Conservation (phyloP, 2,329 filamentous ascomycete species). For the Penicillium frequentans region DNA sequence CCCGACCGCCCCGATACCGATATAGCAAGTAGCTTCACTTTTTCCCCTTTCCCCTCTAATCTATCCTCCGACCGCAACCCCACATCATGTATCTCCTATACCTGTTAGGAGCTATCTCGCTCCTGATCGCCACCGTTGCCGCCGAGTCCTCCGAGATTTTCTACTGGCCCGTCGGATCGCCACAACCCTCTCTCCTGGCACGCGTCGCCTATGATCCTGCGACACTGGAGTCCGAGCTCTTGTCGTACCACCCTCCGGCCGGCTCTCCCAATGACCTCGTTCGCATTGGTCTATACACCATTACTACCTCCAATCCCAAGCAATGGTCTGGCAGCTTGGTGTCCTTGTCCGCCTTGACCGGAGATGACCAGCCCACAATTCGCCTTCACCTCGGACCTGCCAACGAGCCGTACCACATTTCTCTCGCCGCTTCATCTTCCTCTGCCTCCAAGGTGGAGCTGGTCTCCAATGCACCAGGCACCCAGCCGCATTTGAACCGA, state of each 20-base stretch:
- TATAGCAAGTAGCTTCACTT: background rate
- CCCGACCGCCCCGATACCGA: background rate
- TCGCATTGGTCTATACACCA: slow-evolving; percentile 53
- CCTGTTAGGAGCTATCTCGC: slow-evolving; percentile 16
- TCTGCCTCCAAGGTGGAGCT: slow-evolving; percentile 34
- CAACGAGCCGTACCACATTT: slow-evolving; percentile 42
- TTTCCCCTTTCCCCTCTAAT: background rate
- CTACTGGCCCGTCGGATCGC: slow-evolving; percentile 36
- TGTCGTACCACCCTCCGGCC: slow-evolving; percentile 41
- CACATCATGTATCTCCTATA: slow-evolving; percentile 19
- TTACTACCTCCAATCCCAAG: slow-evolving; percentile 29
- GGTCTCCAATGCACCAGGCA: slow-evolving; percentile 31
- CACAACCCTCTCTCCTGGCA: slow-evolving; percentile 39
- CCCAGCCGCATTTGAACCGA: slow-evolving; percentile 41
- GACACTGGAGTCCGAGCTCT: slow-evolving; percentile 35
- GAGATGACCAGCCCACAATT: slow-evolving; percentile 31
- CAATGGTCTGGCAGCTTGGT: slow-evolving; percentile 45
- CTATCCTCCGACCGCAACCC: background rate
- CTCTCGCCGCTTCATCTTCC: slow-evolving; percentile 29
- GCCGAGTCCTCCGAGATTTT: slow-evolving; percentile 35
- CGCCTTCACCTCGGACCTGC: slow-evolving; percentile 41
- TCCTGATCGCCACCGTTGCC: slow-evolving; percentile 13
- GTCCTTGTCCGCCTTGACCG: slow-evolving; percentile 34
- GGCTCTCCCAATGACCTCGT: slow-evolving; percentile 47
- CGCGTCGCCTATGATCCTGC: slow-evolving; percentile 43